Evolutionary conservation across 495 filamentous ascomycete genomes (phyloP), one percentile per base, ranked within the genome.

Genomic region (Tuber microsphaerosporum): DNA sequence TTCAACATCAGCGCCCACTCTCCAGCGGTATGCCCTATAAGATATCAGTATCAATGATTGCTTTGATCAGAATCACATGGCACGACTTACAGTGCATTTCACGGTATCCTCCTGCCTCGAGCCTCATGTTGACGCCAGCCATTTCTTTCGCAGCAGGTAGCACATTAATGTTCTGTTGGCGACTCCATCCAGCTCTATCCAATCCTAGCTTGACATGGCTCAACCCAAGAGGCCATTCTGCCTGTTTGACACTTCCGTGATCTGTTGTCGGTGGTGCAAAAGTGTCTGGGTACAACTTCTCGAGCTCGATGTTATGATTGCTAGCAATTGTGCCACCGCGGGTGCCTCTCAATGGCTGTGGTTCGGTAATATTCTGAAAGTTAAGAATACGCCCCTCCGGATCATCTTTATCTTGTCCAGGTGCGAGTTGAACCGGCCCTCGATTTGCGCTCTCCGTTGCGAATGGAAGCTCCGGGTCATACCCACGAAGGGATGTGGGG

Each of bases 41-140:
- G 45, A 69, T 26, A 70, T 80, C 46, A 74, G 42, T 68, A 43
- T 69, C 46, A 70, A 22, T 31, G 56, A 17, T 31, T 17, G 9
- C 34, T 42, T 39, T 14, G 10, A 20, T 48, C n/a, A n/a, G 31
- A 48, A 31, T 22, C 34, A 26, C 5, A 7, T 19, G 41, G 20
- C 6, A 39, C 61, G 51, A 79, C 74, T 75, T 42, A 82, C 91
- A 92, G 80, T 93, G 91, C 34, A 93, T 84, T 76, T 93, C 91
- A 2, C 91, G 87, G 77, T 92, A 92, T 0, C 86, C 90, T 56
- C 87, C 84, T 4, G 89, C 87, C 69, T 88, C 88, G 6, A 94
- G 87, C 42, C 91, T 87, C 92, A 94, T 94, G 78, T 93, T 88
- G 1, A 93, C 92, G 71, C 92, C 92, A 1, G 92, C 91, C 89